Evolutionary conservation across 2,329 filamentous ascomycete species (phyloP).

Genomic region (Coleophoma cylindrospora): DNA sequence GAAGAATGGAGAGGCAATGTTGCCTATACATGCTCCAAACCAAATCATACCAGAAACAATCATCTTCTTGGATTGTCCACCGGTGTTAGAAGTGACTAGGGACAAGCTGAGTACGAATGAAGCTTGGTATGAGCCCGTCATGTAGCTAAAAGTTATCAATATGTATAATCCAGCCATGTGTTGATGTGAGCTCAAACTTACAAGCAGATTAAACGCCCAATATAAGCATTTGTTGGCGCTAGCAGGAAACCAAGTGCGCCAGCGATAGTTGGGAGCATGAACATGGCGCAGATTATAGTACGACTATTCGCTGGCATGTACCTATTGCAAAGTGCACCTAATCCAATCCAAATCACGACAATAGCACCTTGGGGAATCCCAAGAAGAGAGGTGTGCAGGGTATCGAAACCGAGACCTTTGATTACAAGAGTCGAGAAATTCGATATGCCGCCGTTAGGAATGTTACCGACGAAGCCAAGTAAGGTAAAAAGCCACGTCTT

Average conservation of each 20-base stretch:
- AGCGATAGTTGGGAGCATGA: too few relatives aligned
- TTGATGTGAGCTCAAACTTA: too few relatives aligned
- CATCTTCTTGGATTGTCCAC: conserved; percentile 44
- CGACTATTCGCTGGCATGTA: too few relatives aligned
- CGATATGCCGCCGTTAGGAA: conserved; percentile 16
- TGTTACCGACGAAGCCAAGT: conserved; percentile 14
- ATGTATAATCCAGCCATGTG: too few relatives aligned
- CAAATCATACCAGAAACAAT: conserved; percentile 51
- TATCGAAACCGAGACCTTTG: conserved; percentile 26
- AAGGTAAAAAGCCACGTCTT: conserved; percentile 26
- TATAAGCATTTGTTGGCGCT: too few relatives aligned
- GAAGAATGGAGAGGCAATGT: conserved; percentile 59
- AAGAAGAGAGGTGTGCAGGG: too few relatives aligned
- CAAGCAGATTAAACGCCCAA: too few relatives aligned
- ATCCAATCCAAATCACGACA: too few relatives aligned
- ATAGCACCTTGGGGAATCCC: too few relatives aligned
- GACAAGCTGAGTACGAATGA: conserved; percentile 38
- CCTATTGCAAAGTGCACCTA: too few relatives aligned
- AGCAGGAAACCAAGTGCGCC: too few relatives aligned
- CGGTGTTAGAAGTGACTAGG: conserved; percentile 46
- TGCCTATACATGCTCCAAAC: conserved; percentile 44
- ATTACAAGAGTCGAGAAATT: conserved; percentile 30
- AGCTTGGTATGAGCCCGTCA: conserved; percentile 23
- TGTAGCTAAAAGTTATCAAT: conserved; percentile 8
- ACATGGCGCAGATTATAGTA: too few relatives aligned